Evolutionary conservation across 179 eudicot genomes (phyloP).

Genomic region (Patellifolia procumbens): DNA sequence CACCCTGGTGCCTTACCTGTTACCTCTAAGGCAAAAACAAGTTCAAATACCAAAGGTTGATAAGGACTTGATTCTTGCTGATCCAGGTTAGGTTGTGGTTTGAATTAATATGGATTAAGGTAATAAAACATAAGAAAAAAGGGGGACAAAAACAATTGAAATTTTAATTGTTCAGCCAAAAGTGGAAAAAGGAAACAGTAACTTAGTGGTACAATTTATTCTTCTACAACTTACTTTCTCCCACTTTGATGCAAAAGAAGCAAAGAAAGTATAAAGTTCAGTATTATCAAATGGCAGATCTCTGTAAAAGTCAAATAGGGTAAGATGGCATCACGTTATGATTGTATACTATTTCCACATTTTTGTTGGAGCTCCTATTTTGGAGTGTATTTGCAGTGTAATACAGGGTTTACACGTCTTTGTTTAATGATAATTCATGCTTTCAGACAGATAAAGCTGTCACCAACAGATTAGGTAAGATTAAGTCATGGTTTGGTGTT

Average conservation of each 20-base stretch:
- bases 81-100: neutral
- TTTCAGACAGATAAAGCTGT: neutral
- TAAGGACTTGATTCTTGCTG: neutral
- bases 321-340: slow-evolving; percentile 15
- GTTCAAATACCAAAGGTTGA: neutral
- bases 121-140: neutral
- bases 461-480: slow-evolving; percentile 4
- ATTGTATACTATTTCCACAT: slow-evolving; percentile 3
- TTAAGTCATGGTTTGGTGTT: too few species aligned
- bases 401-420: too few species aligned
- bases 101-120: neutral
- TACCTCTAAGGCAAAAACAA: too few species aligned
- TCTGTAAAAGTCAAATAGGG: slow-evolving; percentile 4
- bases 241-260: slow-evolving; percentile 11
- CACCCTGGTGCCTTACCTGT: too few species aligned
- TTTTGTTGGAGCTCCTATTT: slow-evolving; percentile 1
- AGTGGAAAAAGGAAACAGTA: neutral
- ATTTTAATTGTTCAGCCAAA: neutral
- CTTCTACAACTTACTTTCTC: neutral
- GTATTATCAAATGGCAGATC: neutral
- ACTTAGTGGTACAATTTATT: neutral
- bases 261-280: slow-evolving; percentile 17
- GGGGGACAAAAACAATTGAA: neutral
- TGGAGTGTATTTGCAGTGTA: neutral
- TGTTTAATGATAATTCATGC: neutral